Base-by-base conservation (phyloP, 2,329 filamentous ascomycete genomes). In the Fusarium oligoseptatum region DNA sequence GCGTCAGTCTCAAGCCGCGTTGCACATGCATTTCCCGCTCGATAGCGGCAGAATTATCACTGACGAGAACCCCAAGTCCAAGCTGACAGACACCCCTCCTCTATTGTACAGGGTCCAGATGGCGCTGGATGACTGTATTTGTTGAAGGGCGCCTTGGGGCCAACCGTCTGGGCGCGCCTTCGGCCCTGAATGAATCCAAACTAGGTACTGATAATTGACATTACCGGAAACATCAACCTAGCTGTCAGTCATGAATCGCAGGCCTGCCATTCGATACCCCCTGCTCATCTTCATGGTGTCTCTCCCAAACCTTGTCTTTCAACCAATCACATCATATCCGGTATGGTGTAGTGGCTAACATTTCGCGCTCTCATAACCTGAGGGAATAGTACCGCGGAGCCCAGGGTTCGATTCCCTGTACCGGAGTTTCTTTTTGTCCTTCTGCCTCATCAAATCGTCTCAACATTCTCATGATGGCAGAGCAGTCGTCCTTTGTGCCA, bases 331-430 rank as follows among this genome's bases (percentile, higher is more conserved):
- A 58, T 80, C 27, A 52, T 20, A 58, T 80, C 78, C 78, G 78
- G 78, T 80, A 80, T 80, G 79, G 79, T 80, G 79, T 80, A 80
- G 78, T 80, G 79, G 79, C 78, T 78, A 80, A 80, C 79, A 80
- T 80, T 80, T 80, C 78, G 77, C 79, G 79, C 79, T 80, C 79
- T 80, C 79, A 73, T 71, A 57, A 57, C 32, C 32, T 57, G 52
- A 57, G 52, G 22, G 52, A 57, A 4, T 7, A 15, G 32, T 2
- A 36, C 52, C 52, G 52, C 52, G 52, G 52, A 57, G 52, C 52
- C 52, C 52, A 57, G 52, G 52, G 52, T 57, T 57, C 52, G 52
- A 57, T 57, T 57, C 52, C 52, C 55, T 57, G 55, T 57, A 55
- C 48, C 48, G 48, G 34, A 57, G 52, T 14, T 32, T 3, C 17